A percentile compares a stretch with the other conserved stretches of the same genome.
Evolutionary conservation across 805 yeast species (phyloP).

Genomic region (Hyphopichia homilentoma): DNA sequence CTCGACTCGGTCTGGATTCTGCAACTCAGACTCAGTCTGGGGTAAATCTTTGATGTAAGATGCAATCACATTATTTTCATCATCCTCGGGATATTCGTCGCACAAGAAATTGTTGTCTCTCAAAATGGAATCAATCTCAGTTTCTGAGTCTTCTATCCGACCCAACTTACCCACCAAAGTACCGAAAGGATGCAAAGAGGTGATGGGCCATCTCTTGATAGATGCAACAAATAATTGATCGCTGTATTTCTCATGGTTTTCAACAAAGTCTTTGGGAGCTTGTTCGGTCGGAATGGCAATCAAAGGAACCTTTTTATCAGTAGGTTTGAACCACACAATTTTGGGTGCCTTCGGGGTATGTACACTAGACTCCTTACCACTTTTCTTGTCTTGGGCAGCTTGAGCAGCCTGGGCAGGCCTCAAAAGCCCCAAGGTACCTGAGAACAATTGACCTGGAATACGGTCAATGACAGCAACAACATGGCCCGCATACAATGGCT

Average conservation of each 20-base stretch:
- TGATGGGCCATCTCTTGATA: conserved; percentile 98
- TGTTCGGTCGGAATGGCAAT: conserved; percentile 98
- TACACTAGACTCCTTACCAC: conserved; percentile 44
- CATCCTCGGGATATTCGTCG: conserved; percentile 66
- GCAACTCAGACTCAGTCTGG: conserved; percentile 33
- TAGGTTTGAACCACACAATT: conserved; percentile 98
- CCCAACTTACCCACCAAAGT: conserved; percentile 87
- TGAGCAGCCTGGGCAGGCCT: conserved; percentile 95
- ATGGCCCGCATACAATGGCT: conserved; percentile 96
- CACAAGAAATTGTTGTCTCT: conserved; percentile 82
- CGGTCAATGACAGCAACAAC: conserved; percentile 97
- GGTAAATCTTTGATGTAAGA: conserved; percentile 34
- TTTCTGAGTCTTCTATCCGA: conserved; percentile 64
- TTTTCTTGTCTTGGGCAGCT: conserved; percentile 57
- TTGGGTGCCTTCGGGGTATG: conserved; percentile 65
- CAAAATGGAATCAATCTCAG: conserved; percentile 83
- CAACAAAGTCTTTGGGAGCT: conserved; percentile 94
- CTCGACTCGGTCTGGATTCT: conserved; percentile 42
- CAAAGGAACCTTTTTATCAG: conserved; percentile 94
- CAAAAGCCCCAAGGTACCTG: conserved; percentile 89
- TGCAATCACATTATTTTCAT: conserved; percentile 9
- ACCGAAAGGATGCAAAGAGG: conserved; percentile 97
- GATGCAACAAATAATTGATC: conserved; percentile 88
- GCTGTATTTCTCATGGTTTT: conserved; percentile 79
- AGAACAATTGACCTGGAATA: conserved; percentile 92